Percentiles rank a stretch among this genome's conserved stretches.
Evolutionary conservation across 768 basidiomycete genomes (phyloP).

Genomic region (Stropharia rugosoannulata): DNA sequence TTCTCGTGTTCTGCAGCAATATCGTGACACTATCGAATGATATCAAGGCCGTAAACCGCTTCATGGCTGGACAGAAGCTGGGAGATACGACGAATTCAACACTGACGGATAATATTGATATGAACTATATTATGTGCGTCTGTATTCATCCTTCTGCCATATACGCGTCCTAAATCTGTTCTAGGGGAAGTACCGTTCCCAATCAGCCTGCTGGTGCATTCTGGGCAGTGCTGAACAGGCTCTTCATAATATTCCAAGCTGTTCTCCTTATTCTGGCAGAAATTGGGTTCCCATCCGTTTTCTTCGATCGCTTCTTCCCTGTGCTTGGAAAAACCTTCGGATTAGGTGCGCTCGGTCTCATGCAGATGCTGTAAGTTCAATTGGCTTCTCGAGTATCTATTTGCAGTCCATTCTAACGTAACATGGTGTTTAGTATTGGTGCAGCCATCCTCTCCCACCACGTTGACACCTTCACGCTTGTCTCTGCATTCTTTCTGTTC

Average conservation of each 20-base stretch:
- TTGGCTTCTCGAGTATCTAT: background rate
- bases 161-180: conserved; percentile 1
- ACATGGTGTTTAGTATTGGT: conserved; percentile 46
- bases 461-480: conserved; percentile 87
- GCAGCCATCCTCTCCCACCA: conserved; percentile 74
- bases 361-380: conserved; percentile 74
- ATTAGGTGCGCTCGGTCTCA: conserved; percentile 81
- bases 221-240: conserved; percentile 86
- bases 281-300: conserved; percentile 71
- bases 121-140: conserved; percentile 77
- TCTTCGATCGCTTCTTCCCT: conserved; percentile 86
- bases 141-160: background rate
- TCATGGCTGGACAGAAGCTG: conserved; percentile 39
- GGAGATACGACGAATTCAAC: conserved; percentile 30
- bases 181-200: conserved; percentile 77
- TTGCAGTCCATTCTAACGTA: background rate
- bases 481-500: conserved; percentile 90
- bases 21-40: conserved; percentile 74
- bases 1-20: conserved; percentile 80
- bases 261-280: conserved; percentile 82
- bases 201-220: conserved; percentile 90
- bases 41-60: conserved; percentile 71
- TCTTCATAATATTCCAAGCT: conserved; percentile 86
- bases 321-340: conserved; percentile 84
- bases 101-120: conserved; percentile 39